Conservation (phyloP, 768 basidiomycete species). For the Phylloporus sp. region DNA sequence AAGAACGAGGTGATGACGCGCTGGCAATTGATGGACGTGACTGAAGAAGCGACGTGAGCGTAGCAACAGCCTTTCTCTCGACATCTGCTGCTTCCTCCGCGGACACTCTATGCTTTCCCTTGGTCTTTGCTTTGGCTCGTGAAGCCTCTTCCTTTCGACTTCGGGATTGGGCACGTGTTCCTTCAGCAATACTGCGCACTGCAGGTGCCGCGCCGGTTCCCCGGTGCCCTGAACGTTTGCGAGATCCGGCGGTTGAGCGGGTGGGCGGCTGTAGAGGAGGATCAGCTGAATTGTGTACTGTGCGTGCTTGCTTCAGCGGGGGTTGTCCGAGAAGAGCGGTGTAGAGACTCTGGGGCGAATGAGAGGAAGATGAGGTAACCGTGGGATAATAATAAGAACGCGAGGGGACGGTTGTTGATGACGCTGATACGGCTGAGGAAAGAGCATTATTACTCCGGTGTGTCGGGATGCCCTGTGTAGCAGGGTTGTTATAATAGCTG, state of each 20-base stretch:
- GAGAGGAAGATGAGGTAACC: conserved; percentile 33
- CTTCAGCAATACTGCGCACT: conserved; percentile 44
- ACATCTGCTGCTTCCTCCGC: conserved; percentile 41
- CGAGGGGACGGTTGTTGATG: conserved; percentile 30
- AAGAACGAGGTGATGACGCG: conserved; percentile 68
- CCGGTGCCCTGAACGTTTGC: conserved; percentile 19
- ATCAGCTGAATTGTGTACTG: conserved; percentile 71
- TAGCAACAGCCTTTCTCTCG: conserved; percentile 81
- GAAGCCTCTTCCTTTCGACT: conserved; percentile 39
- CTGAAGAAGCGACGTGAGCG: conserved; percentile 68
- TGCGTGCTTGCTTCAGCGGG: conserved; percentile 71
- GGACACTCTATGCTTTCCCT: conserved; percentile 47
- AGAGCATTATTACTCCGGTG: conserved; percentile 47
- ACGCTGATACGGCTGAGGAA: conserved; percentile 28
- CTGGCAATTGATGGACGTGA: conserved; percentile 60
- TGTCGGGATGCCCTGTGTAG: conserved; percentile 41
- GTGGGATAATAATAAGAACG: conserved; percentile 44
- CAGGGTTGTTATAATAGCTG: conserved; percentile 51
- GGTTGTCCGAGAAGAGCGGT: conserved; percentile 73
- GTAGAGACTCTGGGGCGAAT: conserved; percentile 59
- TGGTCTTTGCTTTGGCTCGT: conserved; percentile 38
- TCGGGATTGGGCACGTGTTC: conserved; percentile 44
- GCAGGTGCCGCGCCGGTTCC: conserved; percentile 7
- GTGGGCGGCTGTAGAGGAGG: conserved; percentile 56
- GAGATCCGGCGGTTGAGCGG: conserved; percentile 34